Conservation (phyloP, 2,329 filamentous ascomycete species). For the Monilinia laxa region DNA sequence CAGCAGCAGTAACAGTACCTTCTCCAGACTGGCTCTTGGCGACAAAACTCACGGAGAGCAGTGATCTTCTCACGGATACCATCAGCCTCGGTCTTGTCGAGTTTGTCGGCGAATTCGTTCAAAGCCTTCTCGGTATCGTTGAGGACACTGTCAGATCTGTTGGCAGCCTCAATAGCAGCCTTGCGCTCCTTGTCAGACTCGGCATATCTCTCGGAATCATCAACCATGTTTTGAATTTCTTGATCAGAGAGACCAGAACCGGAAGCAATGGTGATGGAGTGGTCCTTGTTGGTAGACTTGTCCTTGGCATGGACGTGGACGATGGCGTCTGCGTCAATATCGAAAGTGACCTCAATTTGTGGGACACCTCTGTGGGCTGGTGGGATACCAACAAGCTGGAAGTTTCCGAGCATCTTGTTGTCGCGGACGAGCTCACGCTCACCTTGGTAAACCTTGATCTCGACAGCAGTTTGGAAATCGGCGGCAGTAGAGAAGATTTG, state of each 20-base stretch:
- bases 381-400: conserved; percentile 97
- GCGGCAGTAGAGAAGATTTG: conserved; percentile 97
- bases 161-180: conserved; percentile 90
- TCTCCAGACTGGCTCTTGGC: conserved; percentile 94
- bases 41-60: conserved; percentile 79
- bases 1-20: conserved; percentile 77
- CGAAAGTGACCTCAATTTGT: conserved; percentile 96
- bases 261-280: conserved; percentile 98
- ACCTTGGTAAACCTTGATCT: conserved; percentile 99
- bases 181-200: conserved; percentile 97
- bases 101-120: conserved; percentile 92
- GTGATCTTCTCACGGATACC: conserved; percentile 92
- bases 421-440: conserved; percentile 98
- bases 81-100: conserved; percentile 95
- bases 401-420: conserved; percentile 99
- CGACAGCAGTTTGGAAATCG: conserved; percentile 97
- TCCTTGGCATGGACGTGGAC: conserved; percentile 98
- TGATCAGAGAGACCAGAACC: conserved; percentile 92
- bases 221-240: conserved; percentile 97
- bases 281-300: conserved; percentile 99
- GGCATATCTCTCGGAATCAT: conserved; percentile 95
- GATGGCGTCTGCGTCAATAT: conserved; percentile 97
- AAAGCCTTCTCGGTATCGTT: conserved; percentile 99
- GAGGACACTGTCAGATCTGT: conserved; percentile 92
- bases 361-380: conserved; percentile 95